Base-by-base conservation (phyloP, 768 basidiomycete species). In the Cystobasidium ongulense region DNA sequence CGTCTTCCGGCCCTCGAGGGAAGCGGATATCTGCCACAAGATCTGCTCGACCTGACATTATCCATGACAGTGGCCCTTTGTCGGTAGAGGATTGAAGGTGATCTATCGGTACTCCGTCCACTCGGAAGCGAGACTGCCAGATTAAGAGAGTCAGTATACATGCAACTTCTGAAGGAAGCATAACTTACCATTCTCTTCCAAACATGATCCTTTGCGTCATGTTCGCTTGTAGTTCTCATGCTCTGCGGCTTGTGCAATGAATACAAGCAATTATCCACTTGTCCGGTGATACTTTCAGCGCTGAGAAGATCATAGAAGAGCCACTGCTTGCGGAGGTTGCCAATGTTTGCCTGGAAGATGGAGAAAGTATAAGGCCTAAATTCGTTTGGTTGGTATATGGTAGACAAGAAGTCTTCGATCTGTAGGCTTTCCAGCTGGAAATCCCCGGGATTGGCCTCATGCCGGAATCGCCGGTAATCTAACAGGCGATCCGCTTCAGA, bases 21-120 rank as follows among this genome's bases (percentile, higher is more conserved):
- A 99, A 98, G 79, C 94, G 92, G 82, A 99, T 94, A 82, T 99
- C 96, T 27, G 97, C 86, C 4, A 99, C 96, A 11, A 92, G 91
- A 79, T 99, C 96, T 31, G 96, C 85, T 81, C 95, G 96, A 52
- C 96, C 96, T 0, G 94, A 91, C 0, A 90, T 94, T 74, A 99
- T 92, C 96, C 96, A 99, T 0, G 92, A 93, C 74, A 98, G 89
- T 15, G 94, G 93, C 7, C 92, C 91, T 15, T 80, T 80, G 75
- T 89, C 90, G 2, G 88, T 87, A 38, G 89, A 87, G 63, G 88
- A 87, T 81, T 96, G 91, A 66, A 96, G 83, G 80, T 99, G 96
- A 82, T 99, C 96, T 77, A 99, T 88, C 75, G 90, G 92, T 63
- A 99, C 89, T 15, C 95, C 95, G 80, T 99, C 96, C 70, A 99